These are phyloP conservation scores for Xenoacremonium recifei DNA, from an alignment of 2,329 filamentous ascomycete species.

Conservation along the genomic window DNA sequence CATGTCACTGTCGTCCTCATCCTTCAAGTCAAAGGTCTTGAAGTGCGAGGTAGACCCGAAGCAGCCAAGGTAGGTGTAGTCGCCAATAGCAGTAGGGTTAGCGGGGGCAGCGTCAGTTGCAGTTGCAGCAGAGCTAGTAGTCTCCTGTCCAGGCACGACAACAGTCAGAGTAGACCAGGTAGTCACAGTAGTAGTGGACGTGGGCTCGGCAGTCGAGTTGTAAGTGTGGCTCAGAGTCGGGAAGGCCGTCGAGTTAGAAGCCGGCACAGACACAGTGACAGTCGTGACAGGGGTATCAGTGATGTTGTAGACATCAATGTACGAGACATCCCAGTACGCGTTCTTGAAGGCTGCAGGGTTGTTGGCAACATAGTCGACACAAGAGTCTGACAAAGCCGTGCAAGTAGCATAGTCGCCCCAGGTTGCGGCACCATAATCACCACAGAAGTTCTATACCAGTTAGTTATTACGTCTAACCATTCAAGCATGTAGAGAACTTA, in stretches of 20 bases:
- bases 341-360: constrained; percentile 43
- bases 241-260: background rate
- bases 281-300: background rate
- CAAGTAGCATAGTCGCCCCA: constrained; percentile 43
- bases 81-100: constrained; percentile 33
- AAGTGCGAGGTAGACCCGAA: constrained; percentile 39
- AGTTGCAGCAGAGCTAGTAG: constrained; percentile 8
- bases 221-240: background rate
- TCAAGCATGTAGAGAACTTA: constrained; percentile 20
- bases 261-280: background rate
- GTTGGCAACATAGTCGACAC: constrained; percentile 44
- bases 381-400: constrained; percentile 40
- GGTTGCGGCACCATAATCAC: constrained; percentile 62
- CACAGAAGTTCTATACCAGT: constrained; percentile 63
- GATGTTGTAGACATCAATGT: constrained; percentile 46
- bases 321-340: constrained; percentile 52
- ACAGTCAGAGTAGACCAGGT: constrained; percentile 24
- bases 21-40: constrained; percentile 31
- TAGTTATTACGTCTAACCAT: background rate
- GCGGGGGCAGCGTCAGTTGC: constrained; percentile 13
- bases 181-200: constrained; percentile 26
- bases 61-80: constrained; percentile 39
- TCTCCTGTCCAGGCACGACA: constrained; percentile 19
- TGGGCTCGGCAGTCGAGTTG: constrained; percentile 13
- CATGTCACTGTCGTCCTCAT: constrained; percentile 34